Conservation (phyloP, 2,329 filamentous ascomycete genomes). For the Talaromyces sp. region DNA sequence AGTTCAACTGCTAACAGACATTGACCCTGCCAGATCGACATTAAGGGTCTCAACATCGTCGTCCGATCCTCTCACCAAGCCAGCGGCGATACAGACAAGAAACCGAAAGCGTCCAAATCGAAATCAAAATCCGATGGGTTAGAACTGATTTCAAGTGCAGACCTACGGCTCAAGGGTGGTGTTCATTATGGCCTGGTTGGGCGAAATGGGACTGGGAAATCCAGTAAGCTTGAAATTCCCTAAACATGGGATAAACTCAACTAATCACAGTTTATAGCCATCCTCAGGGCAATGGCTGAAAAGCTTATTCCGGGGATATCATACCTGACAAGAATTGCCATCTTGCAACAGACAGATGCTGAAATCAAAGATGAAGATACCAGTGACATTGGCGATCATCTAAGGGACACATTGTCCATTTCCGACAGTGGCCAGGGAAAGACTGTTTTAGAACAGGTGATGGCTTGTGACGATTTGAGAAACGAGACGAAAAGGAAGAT, state of each 20-base stretch:
- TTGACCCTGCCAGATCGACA: conserved; percentile 52
- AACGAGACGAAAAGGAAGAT: conserved; percentile 59
- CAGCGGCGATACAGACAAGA: conserved; percentile 10
- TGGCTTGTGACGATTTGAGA: conserved; percentile 46
- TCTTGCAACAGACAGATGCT: conserved; percentile 62
- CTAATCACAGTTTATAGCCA: conserved; percentile 47
- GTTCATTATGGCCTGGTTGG: conserved; percentile 73
- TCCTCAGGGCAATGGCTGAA: conserved; percentile 70
- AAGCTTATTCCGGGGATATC: conserved; percentile 74
- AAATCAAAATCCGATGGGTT: conserved; percentile 46
- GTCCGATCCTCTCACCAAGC: conserved; percentile 10
- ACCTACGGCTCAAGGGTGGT: conserved; percentile 66
- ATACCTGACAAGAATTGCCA: conserved; percentile 58
- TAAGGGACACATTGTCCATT: conserved; percentile 6
- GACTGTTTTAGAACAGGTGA: conserved; percentile 62
- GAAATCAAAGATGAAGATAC: conserved; percentile 18
- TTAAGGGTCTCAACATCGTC: conserved; percentile 59
- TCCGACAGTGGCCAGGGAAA: conserved; percentile 20
- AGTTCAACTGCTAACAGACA: background rate
- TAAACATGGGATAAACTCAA: background rate
- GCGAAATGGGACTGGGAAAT: conserved; percentile 78
- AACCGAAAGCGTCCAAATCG: conserved; percentile 38
- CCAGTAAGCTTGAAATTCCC: conserved; percentile 49
- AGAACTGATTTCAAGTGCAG: conserved; percentile 67
- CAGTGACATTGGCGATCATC: conserved; percentile 7